A percentile compares a stretch with the other conserved stretches of the same genome.
phyloP scores from a whole-genome alignment of 148 eudicot genomes.

The Rhododendron griersonianum region DNA sequence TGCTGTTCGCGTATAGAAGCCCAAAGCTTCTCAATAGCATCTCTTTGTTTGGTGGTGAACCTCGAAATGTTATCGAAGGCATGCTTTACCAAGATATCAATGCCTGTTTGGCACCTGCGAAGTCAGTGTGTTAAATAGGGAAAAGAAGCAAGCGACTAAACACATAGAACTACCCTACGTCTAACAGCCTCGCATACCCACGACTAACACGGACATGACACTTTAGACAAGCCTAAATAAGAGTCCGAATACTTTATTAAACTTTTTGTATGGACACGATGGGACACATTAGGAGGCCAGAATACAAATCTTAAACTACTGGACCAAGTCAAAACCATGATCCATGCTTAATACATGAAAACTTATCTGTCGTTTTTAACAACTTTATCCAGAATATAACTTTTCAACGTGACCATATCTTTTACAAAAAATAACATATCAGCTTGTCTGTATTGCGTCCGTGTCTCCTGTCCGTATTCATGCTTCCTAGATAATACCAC shows the following conservation, averaged over 20 bases:
- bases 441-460: background rate
- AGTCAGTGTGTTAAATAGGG: background rate
- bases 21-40: conserved; percentile 83
- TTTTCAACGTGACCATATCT: background rate
- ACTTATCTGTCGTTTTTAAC: background rate
- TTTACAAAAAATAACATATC: background rate
- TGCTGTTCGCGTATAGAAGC: conserved; percentile 82
- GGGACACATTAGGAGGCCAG: background rate
- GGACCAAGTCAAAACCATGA: background rate
- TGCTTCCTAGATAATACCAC: background rate
- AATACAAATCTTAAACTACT: background rate
- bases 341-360: background rate
- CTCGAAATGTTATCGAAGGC: conserved; percentile 74
- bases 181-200: background rate
- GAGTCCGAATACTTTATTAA: background rate
- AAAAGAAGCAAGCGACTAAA: background rate
- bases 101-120: conserved; percentile 94
- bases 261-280: background rate
- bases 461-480: background rate
- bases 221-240: background rate
- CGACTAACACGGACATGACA: background rate
- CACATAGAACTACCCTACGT: background rate
- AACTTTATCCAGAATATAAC: background rate
- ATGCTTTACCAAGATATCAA: conserved; percentile 87
- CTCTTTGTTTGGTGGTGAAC: conserved; percentile 72